Evolutionary conservation across 78 protist species (phyloP).

Genomic region (Dictyostelium intermedium): DNA sequence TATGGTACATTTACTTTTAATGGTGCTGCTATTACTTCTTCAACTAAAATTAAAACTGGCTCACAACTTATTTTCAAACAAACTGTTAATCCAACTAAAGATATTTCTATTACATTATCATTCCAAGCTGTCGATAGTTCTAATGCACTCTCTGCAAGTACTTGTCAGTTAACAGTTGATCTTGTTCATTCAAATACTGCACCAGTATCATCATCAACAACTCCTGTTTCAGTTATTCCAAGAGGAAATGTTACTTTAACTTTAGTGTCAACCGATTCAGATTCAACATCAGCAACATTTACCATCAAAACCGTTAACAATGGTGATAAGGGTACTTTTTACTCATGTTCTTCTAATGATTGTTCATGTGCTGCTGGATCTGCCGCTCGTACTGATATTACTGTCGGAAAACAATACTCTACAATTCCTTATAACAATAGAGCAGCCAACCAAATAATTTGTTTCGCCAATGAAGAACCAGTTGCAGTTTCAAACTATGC

Average conservation of each 20-base stretch:
- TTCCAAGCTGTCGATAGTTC: conserved; percentile 20
- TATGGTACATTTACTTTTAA: neutral
- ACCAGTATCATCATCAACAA: neutral
- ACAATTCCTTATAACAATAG: neutral
- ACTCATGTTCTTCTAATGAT: neutral
- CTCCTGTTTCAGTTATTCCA: neutral
- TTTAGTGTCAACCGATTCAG: neutral
- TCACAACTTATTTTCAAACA: neutral
- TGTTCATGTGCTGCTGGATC: neutral
- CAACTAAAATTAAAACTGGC: neutral
- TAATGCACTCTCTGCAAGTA: neutral
- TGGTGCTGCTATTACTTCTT: neutral
- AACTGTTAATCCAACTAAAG: neutral
- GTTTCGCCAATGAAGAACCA: neutral
- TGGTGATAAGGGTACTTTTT: neutral
- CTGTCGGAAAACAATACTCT: neutral
- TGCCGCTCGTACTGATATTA: neutral
- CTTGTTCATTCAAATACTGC: neutral
- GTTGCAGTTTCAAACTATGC: neutral
- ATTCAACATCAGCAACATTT: neutral
- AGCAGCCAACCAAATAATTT: neutral
- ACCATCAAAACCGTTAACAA: neutral
- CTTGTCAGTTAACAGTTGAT: neutral
- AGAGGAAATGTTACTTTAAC: neutral
- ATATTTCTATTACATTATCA: neutral